Evolutionary conservation across 2,329 filamentous ascomycete species (phyloP).

Genomic region (Pseudomassariella vexata): DNA sequence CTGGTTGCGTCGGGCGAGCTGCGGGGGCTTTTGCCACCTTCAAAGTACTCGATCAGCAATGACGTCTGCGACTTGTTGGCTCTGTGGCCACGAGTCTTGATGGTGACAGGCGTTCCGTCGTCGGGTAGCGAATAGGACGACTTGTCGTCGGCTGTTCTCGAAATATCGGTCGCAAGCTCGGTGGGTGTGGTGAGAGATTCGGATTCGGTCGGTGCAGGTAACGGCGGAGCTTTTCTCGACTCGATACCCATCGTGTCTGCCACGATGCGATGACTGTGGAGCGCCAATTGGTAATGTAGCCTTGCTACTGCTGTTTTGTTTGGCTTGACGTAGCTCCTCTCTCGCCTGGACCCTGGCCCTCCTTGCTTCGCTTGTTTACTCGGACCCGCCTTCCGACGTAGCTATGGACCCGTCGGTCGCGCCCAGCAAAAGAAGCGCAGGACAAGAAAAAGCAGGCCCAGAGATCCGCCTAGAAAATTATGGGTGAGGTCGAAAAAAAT

Average conservation of each 20-base stretch:
- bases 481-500: no score
- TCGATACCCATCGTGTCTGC: conserved; percentile 48
- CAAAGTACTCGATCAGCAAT: conserved; percentile 91
- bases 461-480: no score
- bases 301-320: neutral
- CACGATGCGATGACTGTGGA: neutral
- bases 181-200: conserved; percentile 56
- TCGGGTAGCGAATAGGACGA: conserved; percentile 77
- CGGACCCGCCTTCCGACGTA: conserved; percentile 1
- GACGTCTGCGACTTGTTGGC: conserved; percentile 73
- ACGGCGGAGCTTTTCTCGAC: conserved; percentile 54
- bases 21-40: conserved; percentile 62
- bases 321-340: neutral
- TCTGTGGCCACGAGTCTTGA: conserved; percentile 66
- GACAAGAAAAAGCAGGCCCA: neutral
- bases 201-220: conserved; percentile 76
- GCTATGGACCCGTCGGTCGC: conserved; percentile 1
- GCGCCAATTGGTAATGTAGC: no score
- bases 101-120: conserved; percentile 87
- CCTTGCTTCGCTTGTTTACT: conserved; percentile 2
- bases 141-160: conserved; percentile 61
- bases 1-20: conserved; percentile 42
- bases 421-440: neutral
- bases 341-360: neutral
- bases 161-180: conserved; percentile 62